Base-by-base conservation (phyloP, 2,329 filamentous ascomycete species). In the Rachicladosporium sp. region DNA sequence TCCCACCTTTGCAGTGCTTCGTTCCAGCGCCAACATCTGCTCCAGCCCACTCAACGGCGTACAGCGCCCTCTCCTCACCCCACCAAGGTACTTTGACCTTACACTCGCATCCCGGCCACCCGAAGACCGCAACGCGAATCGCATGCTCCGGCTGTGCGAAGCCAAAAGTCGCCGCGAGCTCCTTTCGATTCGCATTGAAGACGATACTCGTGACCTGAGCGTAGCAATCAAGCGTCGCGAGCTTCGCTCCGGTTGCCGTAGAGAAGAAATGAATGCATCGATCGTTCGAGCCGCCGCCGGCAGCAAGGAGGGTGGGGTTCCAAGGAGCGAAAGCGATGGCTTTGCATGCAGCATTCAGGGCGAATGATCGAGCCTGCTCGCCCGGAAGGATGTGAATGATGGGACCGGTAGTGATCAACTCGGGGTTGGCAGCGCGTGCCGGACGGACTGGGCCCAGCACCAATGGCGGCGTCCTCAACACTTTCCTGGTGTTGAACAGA, bases 241-340 rank as follows among this genome's bases (percentile, higher is more conserved):
- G 72, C 43, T 79, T 78, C 2, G 85, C 77, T 4, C 89, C 91
- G 0, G 87, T 88, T 12, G 73, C 71, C 1, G 85, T 82, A 60
- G 96, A 88, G 61, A 82, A 95, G 66, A 98, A 98, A 62, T 93
- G 88, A 43, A 98, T 94, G 58, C 86, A 86, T 51, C 86, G 85
- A 64, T 98, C 89, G 53, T 93, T 93, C 34, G 84, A 89, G 15
- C 91, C 91, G 32, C 91, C 89, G 3, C 91, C 87, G 1, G 89
- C 93, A 10, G 91, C 91, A 30, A 98, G 63, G 4, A 98, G 71
- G 3, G 81, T 82, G 19, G 82, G 76, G 41, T 89, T 82, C 89
- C 88, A 98, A 0, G 91, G 89, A 46, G 89, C 93, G 61, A 96
- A 96, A 2, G 91, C 87, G 50, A 96, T 91, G 27, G 91, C 91